phyloP scores from a whole-genome alignment of 2,329 filamentous ascomycete genomes.

The Pseudogymnoascus sp. region DNA sequence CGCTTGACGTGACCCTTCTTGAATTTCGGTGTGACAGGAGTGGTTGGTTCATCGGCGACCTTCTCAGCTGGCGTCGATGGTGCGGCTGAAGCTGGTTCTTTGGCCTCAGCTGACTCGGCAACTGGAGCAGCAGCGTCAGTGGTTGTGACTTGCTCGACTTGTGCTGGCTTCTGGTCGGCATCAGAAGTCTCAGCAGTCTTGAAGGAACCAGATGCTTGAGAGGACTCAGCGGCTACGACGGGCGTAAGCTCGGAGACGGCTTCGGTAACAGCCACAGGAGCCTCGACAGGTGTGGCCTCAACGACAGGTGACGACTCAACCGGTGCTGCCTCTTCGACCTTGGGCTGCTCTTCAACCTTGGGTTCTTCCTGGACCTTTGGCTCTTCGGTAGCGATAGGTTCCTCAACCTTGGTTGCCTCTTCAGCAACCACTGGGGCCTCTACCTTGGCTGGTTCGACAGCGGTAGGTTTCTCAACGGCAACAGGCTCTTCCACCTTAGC shows the following conservation, averaged over 20 bases:
- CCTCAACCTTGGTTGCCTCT: neutral
- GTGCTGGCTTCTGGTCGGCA: neutral
- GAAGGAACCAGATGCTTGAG: neutral
- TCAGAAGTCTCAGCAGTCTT: conserved; percentile 2
- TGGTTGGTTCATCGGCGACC: neutral
- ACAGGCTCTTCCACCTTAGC: neutral
- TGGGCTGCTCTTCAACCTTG: neutral
- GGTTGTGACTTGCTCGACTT: neutral
- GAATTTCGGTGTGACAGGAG: neutral
- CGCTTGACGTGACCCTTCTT: conserved; percentile 1
- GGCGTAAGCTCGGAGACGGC: neutral
- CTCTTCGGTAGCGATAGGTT: neutral
- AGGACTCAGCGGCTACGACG: neutral
- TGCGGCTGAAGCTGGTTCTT: neutral
- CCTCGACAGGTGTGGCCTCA: neutral
- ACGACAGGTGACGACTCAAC: neutral
- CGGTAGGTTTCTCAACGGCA: neutral
- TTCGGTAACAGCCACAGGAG: neutral
- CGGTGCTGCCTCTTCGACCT: neutral
- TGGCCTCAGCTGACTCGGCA: neutral
- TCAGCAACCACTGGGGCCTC: neutral
- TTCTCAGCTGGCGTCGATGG: conserved; percentile 4
- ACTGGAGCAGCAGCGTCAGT: neutral
- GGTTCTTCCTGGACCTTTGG: neutral
- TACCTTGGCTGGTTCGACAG: neutral